phyloP scores from a whole-genome alignment of 1,284 basidiomycete genomes.

The Coniferiporia weirii region DNA sequence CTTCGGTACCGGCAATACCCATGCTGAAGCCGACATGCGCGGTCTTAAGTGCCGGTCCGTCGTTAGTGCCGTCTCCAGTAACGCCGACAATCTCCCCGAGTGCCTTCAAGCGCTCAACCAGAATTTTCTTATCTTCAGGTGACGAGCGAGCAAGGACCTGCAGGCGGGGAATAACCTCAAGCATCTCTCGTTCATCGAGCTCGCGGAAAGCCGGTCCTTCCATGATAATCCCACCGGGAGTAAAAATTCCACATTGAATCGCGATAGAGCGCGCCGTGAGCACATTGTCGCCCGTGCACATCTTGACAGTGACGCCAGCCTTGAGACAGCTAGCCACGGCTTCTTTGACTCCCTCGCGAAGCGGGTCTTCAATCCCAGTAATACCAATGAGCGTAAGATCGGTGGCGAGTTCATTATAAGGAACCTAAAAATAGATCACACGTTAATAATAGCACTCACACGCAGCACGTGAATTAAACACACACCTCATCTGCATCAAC shows the following conservation, averaged over 20 bases:
- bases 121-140: slow-evolving; percentile 92
- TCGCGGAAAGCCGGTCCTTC: slow-evolving; percentile 82
- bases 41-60: slow-evolving; percentile 94
- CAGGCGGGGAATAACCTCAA: slow-evolving; percentile 63
- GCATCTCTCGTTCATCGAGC: slow-evolving; percentile 48
- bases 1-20: slow-evolving; percentile 98
- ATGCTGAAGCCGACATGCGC: slow-evolving; percentile 95
- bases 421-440: slow-evolving; percentile 40
- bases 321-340: slow-evolving; percentile 83
- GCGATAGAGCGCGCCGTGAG: slow-evolving; percentile 93
- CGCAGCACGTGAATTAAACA: slow-evolving; percentile 10
- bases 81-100: slow-evolving; percentile 95
- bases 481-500: slow-evolving; percentile 53
- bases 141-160: slow-evolving; percentile 92
- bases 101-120: slow-evolving; percentile 85
- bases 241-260: slow-evolving; percentile 92
- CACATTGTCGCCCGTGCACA: slow-evolving; percentile 98
- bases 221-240: slow-evolving; percentile 91
- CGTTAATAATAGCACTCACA: slow-evolving; percentile 11
- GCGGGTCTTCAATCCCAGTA: slow-evolving; percentile 93
- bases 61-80: slow-evolving; percentile 98
- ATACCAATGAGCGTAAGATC: slow-evolving; percentile 86
- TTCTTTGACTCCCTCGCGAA: slow-evolving; percentile 84
- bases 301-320: slow-evolving; percentile 95
- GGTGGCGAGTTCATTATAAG: slow-evolving; percentile 65